Conservation (phyloP, 2,329 filamentous ascomycete species). For the Didymella sp. region DNA sequence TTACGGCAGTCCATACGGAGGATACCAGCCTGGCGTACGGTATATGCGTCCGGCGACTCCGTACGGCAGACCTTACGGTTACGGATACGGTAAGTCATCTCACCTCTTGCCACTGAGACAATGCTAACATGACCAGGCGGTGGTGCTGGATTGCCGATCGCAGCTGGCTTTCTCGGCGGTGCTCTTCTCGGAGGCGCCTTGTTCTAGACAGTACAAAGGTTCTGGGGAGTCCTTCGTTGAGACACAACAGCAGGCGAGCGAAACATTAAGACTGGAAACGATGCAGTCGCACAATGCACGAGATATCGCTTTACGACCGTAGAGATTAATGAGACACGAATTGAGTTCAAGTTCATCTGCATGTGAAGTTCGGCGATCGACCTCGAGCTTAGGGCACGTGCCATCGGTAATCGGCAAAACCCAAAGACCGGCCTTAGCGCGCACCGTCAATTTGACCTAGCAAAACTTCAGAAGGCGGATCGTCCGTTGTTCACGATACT, state of each 20-base stretch:
- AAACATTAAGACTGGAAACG: not conserved
- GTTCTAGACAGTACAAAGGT: conserved; percentile 23
- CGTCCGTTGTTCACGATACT: conserved; percentile 29
- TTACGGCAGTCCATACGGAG: conserved; percentile 56
- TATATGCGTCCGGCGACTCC: conserved; percentile 58
- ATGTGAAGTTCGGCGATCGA: not conserved
- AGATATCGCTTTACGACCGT: conserved; percentile 3
- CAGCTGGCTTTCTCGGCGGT: conserved; percentile 46
- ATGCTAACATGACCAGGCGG: conserved; percentile 24
- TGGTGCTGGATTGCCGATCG: conserved; percentile 46
- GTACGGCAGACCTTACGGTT: conserved; percentile 53
- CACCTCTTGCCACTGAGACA: not conserved
- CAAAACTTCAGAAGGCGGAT: conserved; percentile 14
- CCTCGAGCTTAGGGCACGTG: too few relatives aligned
- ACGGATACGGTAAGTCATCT: conserved; percentile 42
- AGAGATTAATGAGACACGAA: not conserved
- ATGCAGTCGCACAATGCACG: not conserved
- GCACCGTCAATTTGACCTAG: conserved; percentile 7
- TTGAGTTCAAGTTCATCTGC: not conserved
- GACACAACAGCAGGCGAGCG: not conserved
- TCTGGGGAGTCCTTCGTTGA: not conserved
- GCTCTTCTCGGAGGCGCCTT: conserved; percentile 42
- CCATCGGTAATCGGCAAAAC: conserved; percentile 9
- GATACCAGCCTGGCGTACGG: conserved; percentile 59
- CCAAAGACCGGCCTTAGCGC: conserved; percentile 3